These are phyloP conservation scores for Debaryomyces nepalensis DNA, from an alignment of 1,139 yeast species.

Conservation along the genomic window DNA sequence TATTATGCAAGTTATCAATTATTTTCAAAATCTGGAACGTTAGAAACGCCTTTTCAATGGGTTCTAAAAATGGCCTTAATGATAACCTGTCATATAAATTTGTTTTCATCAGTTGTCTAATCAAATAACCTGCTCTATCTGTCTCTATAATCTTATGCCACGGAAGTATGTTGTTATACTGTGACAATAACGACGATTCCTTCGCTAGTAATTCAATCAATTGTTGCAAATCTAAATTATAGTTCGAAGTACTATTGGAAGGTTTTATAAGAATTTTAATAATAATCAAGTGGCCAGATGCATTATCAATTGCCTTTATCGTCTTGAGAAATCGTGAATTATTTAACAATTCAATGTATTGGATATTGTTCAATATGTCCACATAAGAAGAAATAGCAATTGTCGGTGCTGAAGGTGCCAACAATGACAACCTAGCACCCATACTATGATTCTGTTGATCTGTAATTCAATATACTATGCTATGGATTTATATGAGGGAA, in stretches of 20 bases:
- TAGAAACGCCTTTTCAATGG: conserved; percentile 82
- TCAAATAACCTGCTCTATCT: conserved; percentile 87
- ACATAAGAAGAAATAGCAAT: conserved; percentile 91
- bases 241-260: conserved; percentile 38
- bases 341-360: conserved; percentile 70
- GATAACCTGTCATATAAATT: conserved; percentile 87
- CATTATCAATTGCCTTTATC: conserved; percentile 69
- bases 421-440: conserved; percentile 86
- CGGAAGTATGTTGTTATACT: conserved; percentile 68
- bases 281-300: conserved; percentile 65
- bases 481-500: neutral
- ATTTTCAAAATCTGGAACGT: conserved; percentile 75
- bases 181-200: conserved; percentile 45
- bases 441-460: conserved; percentile 35
- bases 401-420: conserved; percentile 91
- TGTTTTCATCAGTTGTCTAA: conserved; percentile 78
- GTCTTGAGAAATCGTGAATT: conserved; percentile 87
- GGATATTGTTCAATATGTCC: conserved; percentile 73
- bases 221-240: conserved; percentile 37
- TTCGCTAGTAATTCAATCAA: conserved; percentile 39
- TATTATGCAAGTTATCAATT: conserved; percentile 64
- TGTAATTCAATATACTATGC: neutral
- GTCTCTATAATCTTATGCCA: conserved; percentile 81
- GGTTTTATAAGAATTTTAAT: conserved; percentile 80
- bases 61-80: conserved; percentile 83